Evolutionary conservation across 306 rosid species (phyloP), one percentile per base, ranked within the genome.

Genomic region (Rubus parviflorus): DNA sequence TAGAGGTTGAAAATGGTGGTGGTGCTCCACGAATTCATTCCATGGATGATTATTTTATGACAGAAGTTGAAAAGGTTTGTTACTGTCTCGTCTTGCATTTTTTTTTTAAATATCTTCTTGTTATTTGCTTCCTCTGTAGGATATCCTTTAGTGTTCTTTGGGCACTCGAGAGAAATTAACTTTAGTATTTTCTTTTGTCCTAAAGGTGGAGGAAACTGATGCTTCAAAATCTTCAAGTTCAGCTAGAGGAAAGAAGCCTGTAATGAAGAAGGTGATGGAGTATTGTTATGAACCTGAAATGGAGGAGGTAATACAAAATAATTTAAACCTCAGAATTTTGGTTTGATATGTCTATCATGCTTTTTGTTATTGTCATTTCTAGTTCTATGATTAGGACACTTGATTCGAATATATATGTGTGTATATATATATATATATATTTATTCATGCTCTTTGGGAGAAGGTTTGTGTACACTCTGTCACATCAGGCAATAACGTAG

Each of bases 271-370:
- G 84, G 92, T 92, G 87, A 92, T 92, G 96, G 99, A 95, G 87
- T 95, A 92, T 83, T 95, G 97, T 70, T 95, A 95, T 74, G 99
- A 92, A 92, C 96, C 99, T 83, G 97, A 95, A 85, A 95, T 95
- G 97, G 97, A 92, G 81, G 97, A 90, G 99, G 99, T 92, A 92
- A 56, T 54, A 54, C 51, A 45, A 53, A 43, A 43, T 23, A 25
- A 12, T 4, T 20, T 5, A 66, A 68, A 42, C 15, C 10, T 42
- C 38, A 57, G 67, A n/a, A 52, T 46, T 35, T 57, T 57, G 6
- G 58, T 37, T 40, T 25, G 47, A 16, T 40, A 53, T 22, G 37
- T 54, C 22, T 56, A 6, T 30, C 60, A 49, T 63, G 15, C 61
- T 20, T 64, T 40, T 56, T 7, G 15, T 56, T 54, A 16, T 73